These are phyloP conservation scores for Leishmania gerbilli DNA, from an alignment of 208 protist species.

Conservation along the genomic window DNA sequence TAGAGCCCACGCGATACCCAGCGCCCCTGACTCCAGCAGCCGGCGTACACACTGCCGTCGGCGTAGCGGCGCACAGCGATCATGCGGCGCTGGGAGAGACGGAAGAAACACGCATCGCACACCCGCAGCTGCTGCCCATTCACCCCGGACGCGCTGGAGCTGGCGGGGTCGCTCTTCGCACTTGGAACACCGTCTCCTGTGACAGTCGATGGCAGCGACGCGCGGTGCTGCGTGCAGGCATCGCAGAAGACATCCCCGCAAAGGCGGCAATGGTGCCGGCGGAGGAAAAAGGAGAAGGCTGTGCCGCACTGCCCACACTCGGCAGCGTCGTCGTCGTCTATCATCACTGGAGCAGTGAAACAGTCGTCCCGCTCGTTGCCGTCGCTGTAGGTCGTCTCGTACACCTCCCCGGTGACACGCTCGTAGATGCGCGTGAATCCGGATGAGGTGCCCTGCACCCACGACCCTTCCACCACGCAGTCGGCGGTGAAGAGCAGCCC, in stretches of 20 bases:
- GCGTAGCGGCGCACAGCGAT: conserved; percentile 63
- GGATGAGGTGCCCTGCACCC: conserved; percentile 44
- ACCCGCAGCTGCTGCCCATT: conserved; percentile 49
- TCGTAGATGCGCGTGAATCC: conserved; percentile 71
- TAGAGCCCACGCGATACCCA: conserved; percentile 85
- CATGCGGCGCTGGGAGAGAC: conserved; percentile 73
- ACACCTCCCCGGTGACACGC: conserved; percentile 45
- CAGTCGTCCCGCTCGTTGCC: conserved; percentile 89
- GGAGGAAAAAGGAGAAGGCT: conserved; percentile 82
- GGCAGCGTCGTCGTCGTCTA: conserved; percentile 59
- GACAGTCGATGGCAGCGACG: conserved; percentile 69
- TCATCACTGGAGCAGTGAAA: conserved; percentile 67
- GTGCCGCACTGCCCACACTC: conserved; percentile 79
- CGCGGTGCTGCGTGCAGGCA: conserved; percentile 76
- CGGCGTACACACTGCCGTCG: conserved; percentile 76
- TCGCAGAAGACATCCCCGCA: conserved; percentile 93
- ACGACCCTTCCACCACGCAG: conserved; percentile 59
- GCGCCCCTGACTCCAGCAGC: conserved; percentile 67
- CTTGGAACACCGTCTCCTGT: conserved; percentile 24
- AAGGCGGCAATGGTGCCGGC: conserved; percentile 92
- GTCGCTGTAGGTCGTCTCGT: conserved; percentile 73
- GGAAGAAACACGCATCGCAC: conserved; percentile 72
- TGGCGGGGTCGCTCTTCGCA: conserved; percentile 15
- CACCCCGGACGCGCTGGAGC: neutral
- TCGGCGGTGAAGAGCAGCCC: conserved; percentile 50